Evolutionary conservation across 2,329 filamentous ascomycete genomes (phyloP), one percentile per base, ranked within the genome.

Genomic region (Thelonectria rubi): DNA sequence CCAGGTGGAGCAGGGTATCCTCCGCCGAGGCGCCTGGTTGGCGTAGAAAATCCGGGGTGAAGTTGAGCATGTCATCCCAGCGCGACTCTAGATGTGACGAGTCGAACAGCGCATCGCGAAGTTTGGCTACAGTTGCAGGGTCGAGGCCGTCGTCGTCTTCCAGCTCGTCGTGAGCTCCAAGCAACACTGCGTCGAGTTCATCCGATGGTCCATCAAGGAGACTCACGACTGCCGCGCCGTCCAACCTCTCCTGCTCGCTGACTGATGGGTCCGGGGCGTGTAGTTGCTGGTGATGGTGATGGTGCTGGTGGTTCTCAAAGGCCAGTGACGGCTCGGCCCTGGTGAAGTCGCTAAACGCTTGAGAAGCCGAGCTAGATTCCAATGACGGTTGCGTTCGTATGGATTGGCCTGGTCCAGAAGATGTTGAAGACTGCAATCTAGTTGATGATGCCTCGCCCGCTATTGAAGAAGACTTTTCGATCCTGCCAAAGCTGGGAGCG

Each of bases 61-160:
- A 86, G 65, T 85, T 83, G 45, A 86, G 78, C 18, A 82, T 69
- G 34, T 77, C 74, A 57, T 83, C 77, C 82, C 82, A 85, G 10
- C 55, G 52, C 21, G 56, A 50, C 37, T 50, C 63, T 20, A 34
- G 48, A 55, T 34, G 42, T 30, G 14, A 59, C 42, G 60, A 40
- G 34, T 68, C 70, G 59, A 82, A 83, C 7, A 82, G 72, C 5
- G 78, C 76, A 39, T 69, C 69, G 49, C 74, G 76, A 9, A 83
- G 73, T 21, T 67, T 76, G 5, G 58, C 67, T 18, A 71, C 60
- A 50, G 78, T 77, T 17, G 67, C 66, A 14, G 69, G 65, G 14
- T 73, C 70, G 10, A 76, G 56, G 2, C 56, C 43, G 3, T 74
- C 70, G n/a, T 72, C 68, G 12, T 67, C 56, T 8, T 62, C 54